Percentiles rank a stretch among this genome's conserved stretches.
Evolutionary conservation across 2,329 filamentous ascomycete species (phyloP).

Genomic region (Colletotrichum spaethianum): DNA sequence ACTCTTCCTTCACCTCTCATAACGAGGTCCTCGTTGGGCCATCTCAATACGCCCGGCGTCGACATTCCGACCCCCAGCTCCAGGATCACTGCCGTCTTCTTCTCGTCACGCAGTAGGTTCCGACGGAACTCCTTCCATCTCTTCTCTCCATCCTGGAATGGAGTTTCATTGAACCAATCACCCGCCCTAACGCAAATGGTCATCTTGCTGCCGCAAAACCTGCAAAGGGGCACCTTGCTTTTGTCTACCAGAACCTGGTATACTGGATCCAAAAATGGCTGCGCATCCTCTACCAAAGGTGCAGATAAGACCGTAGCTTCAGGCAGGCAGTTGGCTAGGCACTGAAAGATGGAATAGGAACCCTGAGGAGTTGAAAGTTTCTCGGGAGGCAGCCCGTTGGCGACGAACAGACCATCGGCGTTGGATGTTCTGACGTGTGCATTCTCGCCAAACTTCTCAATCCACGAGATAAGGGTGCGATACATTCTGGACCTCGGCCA

Average conservation of each 20-base stretch:
- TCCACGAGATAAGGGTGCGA: conserved; percentile 35
- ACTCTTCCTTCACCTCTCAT: conserved; percentile 28
- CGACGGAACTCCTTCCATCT: conserved; percentile 38
- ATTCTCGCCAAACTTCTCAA: conserved; percentile 19
- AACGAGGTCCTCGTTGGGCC: conserved; percentile 42
- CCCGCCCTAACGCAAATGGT: conserved; percentile 43
- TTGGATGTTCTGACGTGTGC: conserved; percentile 50
- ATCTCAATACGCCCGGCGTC: conserved; percentile 42
- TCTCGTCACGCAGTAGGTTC: conserved; percentile 1
- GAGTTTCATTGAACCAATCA: conserved; percentile 43
- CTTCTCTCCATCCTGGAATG: conserved; percentile 40
- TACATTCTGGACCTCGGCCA: conserved; percentile 48
- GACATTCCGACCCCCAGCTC: conserved; percentile 44
- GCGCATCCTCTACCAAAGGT: conserved; percentile 45
- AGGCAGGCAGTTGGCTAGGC: conserved; percentile 47
- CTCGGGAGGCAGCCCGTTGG: conserved; percentile 46
- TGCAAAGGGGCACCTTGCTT: conserved; percentile 40
- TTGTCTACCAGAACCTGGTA: conserved; percentile 44
- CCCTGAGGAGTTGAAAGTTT: conserved; percentile 51
- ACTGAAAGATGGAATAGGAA: conserved; percentile 49
- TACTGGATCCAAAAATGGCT: conserved; percentile 43
- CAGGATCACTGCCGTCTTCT: conserved; percentile 37
- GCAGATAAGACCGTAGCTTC: conserved; percentile 46
- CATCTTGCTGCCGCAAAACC: conserved; percentile 42
- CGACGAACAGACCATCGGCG: conserved; percentile 50